Evolutionary conservation across 176 grass and related monocot genomes (phyloP), one percentile per base, ranked within the genome.

Genomic region (Canna indica): DNA sequence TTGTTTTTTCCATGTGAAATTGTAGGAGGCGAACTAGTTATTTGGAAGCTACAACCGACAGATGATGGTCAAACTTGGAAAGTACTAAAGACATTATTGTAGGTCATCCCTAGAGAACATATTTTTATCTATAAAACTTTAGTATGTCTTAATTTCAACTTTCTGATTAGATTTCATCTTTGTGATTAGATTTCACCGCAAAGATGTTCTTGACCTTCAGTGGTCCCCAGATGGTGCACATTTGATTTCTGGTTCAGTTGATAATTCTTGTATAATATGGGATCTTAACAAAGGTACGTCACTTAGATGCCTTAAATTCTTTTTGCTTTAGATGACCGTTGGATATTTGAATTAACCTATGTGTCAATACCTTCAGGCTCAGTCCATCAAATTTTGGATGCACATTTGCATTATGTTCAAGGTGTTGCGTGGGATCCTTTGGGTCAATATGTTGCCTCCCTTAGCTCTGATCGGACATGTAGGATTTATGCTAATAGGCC

Each of bases 181-280:
- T 26, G 12, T 44, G 41, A 44, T n/a, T n/a, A 91, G 88, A 53
- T 96, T 91, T 85, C 88, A 96, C 79, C 80, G 84, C 53, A 96
- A 91, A 78, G 94, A 97, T 45, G 86, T 97, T 73, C 94, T 97
- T 78, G 94, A 99, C 73, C 89, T 99, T 6, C 86, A 99, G 65
- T 99, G 94, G 94, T 90, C 84, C 20, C 76, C 80, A 30, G 80
- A 99, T 67, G 80, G 88, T 5, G 67, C 79, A 65, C 82, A 74
- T 75, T 70, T 96, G 59, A 86, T 96, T 85, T 91, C 93, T 58
- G 86, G 88, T 33, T 96, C 93, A 70, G 84, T 99, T 74, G 94
- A 99, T 72, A 99, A 99, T 72, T 90, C 84, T 82, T 99, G 89
- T 82, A 93, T 99, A 78, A 83, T 99, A 68, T 99, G 94, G 94